These are phyloP conservation scores for Symbiodinium pilosum DNA, from an alignment of 73 alveolate species.

Conservation along the genomic window DNA sequence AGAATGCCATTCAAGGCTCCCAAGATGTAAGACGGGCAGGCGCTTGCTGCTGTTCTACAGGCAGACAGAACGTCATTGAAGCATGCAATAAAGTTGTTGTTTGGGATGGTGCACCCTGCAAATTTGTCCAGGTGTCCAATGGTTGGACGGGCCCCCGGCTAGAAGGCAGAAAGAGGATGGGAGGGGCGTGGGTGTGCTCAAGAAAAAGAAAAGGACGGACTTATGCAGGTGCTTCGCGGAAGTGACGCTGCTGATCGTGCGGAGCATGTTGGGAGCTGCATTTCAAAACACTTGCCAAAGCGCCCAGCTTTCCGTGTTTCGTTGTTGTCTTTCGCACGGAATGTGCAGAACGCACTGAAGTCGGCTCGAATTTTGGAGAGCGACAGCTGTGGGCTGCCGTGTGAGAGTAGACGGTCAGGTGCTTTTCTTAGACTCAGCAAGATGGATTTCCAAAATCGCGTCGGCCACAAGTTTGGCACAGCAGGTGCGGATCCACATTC, in stretches of 20 bases:
- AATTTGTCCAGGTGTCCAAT: background rate
- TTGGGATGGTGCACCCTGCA: no score
- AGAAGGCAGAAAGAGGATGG: background rate
- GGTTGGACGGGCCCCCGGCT: background rate
- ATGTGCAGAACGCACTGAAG: background rate
- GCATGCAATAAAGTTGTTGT: no score
- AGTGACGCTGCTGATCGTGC: background rate
- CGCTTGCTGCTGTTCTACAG: background rate
- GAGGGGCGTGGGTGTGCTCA: no score
- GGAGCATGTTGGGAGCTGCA: background rate
- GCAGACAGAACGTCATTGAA: background rate
- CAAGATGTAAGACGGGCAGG: no score
- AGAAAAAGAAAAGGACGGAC: no score
- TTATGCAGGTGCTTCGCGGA: constrained; percentile 4
- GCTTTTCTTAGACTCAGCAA: background rate
- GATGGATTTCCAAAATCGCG: constrained; percentile 94
- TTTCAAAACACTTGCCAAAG: background rate
- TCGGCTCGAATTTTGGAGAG: background rate
- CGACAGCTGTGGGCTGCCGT: background rate
- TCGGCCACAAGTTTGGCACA: constrained; percentile 91
- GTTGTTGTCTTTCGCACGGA: background rate
- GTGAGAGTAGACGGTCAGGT: background rate
- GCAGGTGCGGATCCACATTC: constrained; percentile 15
- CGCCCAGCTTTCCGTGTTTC: background rate
- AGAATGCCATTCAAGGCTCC: no score